Evolutionary conservation across 306 rosid species (phyloP).

Genomic region (Glycine tomentella): DNA sequence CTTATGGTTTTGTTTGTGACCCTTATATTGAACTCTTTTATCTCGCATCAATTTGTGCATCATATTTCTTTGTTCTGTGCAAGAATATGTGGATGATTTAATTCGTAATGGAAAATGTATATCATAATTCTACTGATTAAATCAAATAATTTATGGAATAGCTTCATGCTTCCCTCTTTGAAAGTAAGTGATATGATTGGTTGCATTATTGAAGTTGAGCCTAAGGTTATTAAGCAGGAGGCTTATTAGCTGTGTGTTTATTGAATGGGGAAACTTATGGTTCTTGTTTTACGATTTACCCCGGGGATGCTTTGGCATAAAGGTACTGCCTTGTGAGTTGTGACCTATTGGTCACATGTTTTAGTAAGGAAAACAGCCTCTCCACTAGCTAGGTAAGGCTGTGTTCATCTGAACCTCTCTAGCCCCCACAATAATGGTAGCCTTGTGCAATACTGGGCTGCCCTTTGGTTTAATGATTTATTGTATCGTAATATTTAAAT

Average conservation of each 20-base stretch:
- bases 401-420: constrained; percentile 17
- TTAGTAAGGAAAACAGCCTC: constrained; percentile 26
- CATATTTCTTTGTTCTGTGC: constrained; percentile 27
- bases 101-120: background rate
- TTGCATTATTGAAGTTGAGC: constrained; percentile 13
- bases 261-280: background rate
- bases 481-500: background rate
- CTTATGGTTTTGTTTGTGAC: constrained; percentile 33
- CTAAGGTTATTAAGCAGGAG: constrained; percentile 11
- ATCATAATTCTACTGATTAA: background rate
- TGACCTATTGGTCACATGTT: constrained; percentile 19
- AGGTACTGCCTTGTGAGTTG: background rate
- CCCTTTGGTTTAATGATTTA: constrained; percentile 30
- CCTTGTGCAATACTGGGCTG: background rate
- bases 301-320: background rate
- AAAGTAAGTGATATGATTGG: constrained; percentile 1
- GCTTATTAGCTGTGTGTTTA: constrained; percentile 9
- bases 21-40: constrained; percentile 15
- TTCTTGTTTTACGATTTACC: constrained; percentile 27
- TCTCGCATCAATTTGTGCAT: background rate
- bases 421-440: constrained; percentile 23
- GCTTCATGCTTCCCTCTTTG: constrained; percentile 28
- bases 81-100: background rate
- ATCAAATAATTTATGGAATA: constrained; percentile 29
- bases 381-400: constrained; percentile 10